Evolutionary conservation across 2,329 filamentous ascomycete species (phyloP), one percentile per base, ranked within the genome.

Genomic region (Cladosporium sp.): DNA sequence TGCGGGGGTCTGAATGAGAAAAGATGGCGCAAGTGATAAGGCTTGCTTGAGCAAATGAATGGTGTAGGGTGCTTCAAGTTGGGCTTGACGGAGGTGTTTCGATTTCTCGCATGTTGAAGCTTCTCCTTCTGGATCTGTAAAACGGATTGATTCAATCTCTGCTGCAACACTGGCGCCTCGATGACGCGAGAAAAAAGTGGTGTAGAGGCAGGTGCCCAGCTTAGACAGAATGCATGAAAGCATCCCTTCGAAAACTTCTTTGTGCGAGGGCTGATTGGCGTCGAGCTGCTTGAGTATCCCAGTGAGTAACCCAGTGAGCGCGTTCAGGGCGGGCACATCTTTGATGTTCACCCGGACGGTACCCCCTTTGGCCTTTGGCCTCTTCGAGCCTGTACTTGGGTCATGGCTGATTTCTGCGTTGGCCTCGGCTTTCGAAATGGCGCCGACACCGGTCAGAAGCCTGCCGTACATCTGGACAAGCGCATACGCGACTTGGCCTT

Each of bases 181-280:
- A 2, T 44, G 40, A 10, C 60, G 59, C 4, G 68, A 69, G 50
- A 76, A 74, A 0, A 67, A 68, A 38, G 63, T 66, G 41, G 68
- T 63, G 52, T 68, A 74, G 2, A 75, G 59, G 1, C 63, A 62
- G 16, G 64, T 62, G 4, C 72, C 72, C 1, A 73, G 60, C 16
- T 65, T 67, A 19, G 73, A 65, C 2, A 76, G 60, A 1, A 74
- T 54, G 11, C 70, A 58, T 50, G 68, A 76, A 1, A 69, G 61
- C 33, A 74, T 70, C 2, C 71, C 72, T 61, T 76, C 73, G 49
- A 74, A 74, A 1, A 77, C 55, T 16, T 68, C 59, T 31, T 67
- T 66, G 38, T 75, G 72, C 9, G 63, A 38, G 3, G 60, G 52
- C 14, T 66, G 57, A 9, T 63, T 66, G 28, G 68, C 59, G 31